These are phyloP conservation scores for Suillus lakei DNA, from an alignment of 768 basidiomycete genomes.

Conservation along the genomic window DNA sequence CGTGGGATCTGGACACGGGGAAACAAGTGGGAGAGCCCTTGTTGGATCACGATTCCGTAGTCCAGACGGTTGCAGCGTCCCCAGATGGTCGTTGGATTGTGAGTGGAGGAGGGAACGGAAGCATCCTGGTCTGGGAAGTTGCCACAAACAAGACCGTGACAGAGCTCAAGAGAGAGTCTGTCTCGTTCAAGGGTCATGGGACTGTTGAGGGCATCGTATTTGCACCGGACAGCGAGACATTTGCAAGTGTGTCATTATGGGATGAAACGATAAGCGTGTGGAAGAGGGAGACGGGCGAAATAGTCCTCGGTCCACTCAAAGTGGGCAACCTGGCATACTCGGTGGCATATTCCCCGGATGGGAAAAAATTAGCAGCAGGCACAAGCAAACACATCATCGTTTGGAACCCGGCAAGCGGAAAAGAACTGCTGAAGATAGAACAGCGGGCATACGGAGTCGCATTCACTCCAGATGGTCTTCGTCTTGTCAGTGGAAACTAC, in stretches of 20 bases:
- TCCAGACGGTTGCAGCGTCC: not conserved
- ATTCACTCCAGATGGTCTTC: not conserved
- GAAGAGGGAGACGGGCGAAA: not conserved
- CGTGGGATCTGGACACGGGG: not conserved
- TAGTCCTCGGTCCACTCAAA: not conserved
- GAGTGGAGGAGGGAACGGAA: not conserved
- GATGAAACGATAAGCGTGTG: not conserved
- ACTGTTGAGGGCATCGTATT: not conserved
- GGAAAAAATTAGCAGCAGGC: not conserved
- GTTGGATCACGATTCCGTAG: not conserved
- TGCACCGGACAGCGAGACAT: not conserved
- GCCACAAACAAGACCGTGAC: not conserved
- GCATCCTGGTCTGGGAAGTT: not conserved
- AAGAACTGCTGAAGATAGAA: not conserved
- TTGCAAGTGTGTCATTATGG: not conserved
- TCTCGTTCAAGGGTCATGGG: not conserved
- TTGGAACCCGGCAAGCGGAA: not conserved
- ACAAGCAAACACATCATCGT: not conserved
- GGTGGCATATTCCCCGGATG: not conserved
- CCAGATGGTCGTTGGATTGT: not conserved
- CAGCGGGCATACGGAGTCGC: not conserved
- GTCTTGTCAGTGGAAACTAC: not conserved
- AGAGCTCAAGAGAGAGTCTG: not conserved
- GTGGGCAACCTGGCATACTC: rapidly evolving
- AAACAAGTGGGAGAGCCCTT: not conserved